These are phyloP conservation scores for Vitis riparia DNA, from an alignment of 164 flowering plant genomes.

Conservation along the genomic window DNA sequence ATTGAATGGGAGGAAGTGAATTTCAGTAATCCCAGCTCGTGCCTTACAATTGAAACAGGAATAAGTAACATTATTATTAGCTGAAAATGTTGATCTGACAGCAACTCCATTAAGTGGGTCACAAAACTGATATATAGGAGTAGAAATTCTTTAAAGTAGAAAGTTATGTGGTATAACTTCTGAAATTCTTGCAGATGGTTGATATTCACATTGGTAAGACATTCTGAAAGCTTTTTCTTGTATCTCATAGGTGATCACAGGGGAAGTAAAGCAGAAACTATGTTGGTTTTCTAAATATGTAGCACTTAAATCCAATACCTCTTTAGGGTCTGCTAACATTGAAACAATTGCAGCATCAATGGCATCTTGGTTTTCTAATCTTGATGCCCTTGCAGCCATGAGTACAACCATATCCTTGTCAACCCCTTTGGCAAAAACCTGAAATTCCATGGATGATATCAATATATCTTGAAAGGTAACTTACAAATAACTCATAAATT, in stretches of 20 bases:
- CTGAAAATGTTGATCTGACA: no score
- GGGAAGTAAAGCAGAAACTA: not conserved
- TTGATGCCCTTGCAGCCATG: slow-evolving; percentile 73
- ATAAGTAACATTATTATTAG: not conserved
- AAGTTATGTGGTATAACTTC: no score
- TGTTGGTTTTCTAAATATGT: not conserved
- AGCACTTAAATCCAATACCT: slow-evolving; percentile 33
- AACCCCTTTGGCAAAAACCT: slow-evolving; percentile 55
- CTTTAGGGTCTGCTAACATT: slow-evolving; percentile 65
- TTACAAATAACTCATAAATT: not conserved
- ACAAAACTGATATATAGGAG: no score
- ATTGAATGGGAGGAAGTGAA: slow-evolving; percentile 73
- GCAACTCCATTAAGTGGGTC: no score
- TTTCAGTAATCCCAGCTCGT: slow-evolving; percentile 57
- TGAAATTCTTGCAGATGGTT: no score
- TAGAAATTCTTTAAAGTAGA: no score
- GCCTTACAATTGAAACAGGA: slow-evolving; percentile 32
- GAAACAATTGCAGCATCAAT: slow-evolving; percentile 62
- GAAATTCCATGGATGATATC: slow-evolving; percentile 5
- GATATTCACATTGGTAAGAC: no score
- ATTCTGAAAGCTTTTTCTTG: not conserved
- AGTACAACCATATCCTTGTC: slow-evolving; percentile 59
- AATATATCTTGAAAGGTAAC: not conserved
- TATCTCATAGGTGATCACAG: not conserved
- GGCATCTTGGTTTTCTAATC: slow-evolving; percentile 72